These are phyloP conservation scores for Parastagonospora avenae DNA, from an alignment of 2,329 filamentous ascomycete genomes.

Conservation along the genomic window DNA sequence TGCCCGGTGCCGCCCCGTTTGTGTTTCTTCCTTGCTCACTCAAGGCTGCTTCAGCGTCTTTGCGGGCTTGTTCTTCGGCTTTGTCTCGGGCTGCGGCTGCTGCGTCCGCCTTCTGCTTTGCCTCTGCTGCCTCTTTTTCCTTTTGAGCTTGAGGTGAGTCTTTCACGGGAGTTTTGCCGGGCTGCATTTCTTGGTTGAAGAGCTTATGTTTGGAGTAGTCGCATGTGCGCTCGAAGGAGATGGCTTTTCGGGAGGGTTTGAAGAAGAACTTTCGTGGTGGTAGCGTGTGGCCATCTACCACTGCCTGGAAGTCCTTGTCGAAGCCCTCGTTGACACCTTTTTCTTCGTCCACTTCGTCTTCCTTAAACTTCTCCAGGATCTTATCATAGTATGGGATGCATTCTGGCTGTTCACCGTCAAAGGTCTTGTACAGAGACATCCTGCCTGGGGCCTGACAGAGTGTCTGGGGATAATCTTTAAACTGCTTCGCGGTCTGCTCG, in stretches of 20 bases:
- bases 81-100: background rate
- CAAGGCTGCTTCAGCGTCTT: background rate
- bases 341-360: background rate
- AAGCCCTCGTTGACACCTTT: slow-evolving; percentile 4
- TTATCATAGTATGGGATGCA: slow-evolving; percentile 9
- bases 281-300: slow-evolving; percentile 6
- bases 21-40: background rate
- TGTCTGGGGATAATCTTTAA: slow-evolving; percentile 5
- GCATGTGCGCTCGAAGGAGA: background rate
- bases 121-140: slow-evolving; percentile 1
- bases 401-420: background rate
- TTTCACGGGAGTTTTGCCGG: slow-evolving; percentile 3
- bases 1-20: background rate
- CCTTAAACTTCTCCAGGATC: background rate
- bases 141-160: background rate
- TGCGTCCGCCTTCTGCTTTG: background rate
- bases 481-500: slow-evolving; percentile 3
- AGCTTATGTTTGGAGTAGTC: background rate
- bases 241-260: background rate
- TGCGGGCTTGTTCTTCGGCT: background rate
- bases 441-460: slow-evolving; percentile 8
- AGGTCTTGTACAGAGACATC: slow-evolving; percentile 7
- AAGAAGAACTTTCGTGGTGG: background rate
- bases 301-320: slow-evolving; percentile 4
- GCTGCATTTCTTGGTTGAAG: slow-evolving; percentile 6